Evolutionary conservation across 129 eudicot species (phyloP), one percentile per base, ranked within the genome.

Genomic region (Escallonia herrerae): DNA sequence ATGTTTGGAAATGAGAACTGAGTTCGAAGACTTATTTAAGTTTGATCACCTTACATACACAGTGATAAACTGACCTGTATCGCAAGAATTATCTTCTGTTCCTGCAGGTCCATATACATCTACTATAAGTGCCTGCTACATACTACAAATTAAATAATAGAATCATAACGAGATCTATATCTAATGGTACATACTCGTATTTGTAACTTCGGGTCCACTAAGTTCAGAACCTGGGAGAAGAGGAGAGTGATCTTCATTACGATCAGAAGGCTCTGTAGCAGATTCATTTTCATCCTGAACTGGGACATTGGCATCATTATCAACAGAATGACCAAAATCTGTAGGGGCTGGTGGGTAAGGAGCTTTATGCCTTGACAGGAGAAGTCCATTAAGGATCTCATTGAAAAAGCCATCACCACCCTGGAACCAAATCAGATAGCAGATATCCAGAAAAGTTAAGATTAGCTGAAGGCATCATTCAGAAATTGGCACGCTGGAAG

Each of bases 401-500:
- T 83, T 88, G 76, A 93, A 93, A 70, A 93, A 79, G 48, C 98
- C 98, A 76, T 93, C 98, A 73, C 98, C 98, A n/a, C 98, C 98
- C 98, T 93, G 77, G 72, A 74, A 61, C 52, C 65, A 63, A 66
- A 43, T 65, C 33, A 44, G 14, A 56, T 9, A 41, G 10, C 4
- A 37, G 9, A 12, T 38, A 43, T 37, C 55, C 38, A 40, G 5
- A 7, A 67, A 6, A 4, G 15, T 43, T 3, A 56, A 10, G 45
- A 60, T 11, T 9, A 15, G 53, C 53, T 43, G 38, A n/a, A 43
- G 14, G 41, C 49, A n/a, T 62, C 66, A 62, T 6, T 15, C 45
- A 51, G 38, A 11, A 50, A 12, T 15, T n/a, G n/a, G 9, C 11
- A 40, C 38, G 63, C 12, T 12, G 14, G 40, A 67, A 43, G n/a